Evolutionary conservation across 148 eudicot genomes (phyloP), one percentile per base, ranked within the genome.

Genomic region (Chenopodium suecicum): DNA sequence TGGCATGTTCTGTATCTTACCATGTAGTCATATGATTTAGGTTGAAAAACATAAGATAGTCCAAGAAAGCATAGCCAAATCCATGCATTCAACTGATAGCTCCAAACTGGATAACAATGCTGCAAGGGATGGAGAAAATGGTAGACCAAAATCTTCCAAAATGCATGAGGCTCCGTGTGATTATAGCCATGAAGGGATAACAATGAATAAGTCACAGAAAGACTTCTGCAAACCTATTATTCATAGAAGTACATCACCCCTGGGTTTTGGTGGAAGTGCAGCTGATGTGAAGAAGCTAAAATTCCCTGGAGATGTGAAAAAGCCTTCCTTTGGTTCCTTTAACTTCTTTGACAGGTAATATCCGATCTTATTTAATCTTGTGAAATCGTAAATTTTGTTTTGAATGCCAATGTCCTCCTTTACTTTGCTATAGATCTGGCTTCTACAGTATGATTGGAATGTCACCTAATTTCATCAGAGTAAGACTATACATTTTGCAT

Each of bases 1-100:
- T 25, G 60, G 66, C 68, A 70, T 64, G 22, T 71, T 72, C 20
- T 48, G 78, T 74, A 48, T 80, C 62, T 75, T 46, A 60, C 74
- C n/a, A 29, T 32, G 23, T 64, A 20, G 23, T 54, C 25, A 66
- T 74, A 65, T 83, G 76, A 65, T 87, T 76, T 76, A 97, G 99
- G 98, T 92, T 85, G 99, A 92, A 85, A 97, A 91, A 84, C 94
- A 94, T 82, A 97, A 87, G 82, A 97, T 97, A 80, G 81, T 97
- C 84, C 91, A 82, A 82, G 88, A 88, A 77, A 89, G 93, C 87
- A 63, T 78, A 19, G 83, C 79, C 74, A 90, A 78, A 81, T 87
- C 84, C 54, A 74, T 65, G 82, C 84, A 71, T 31, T 73, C 82
- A 52, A 74, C 79, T 60, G 83, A 89, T 29, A 68, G 60, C 62